Percentiles rank a stretch among this genome's conserved stretches.
Evolutionary conservation across 1,284 basidiomycete species (phyloP).

Genomic region (Clitocybe nebularis): DNA sequence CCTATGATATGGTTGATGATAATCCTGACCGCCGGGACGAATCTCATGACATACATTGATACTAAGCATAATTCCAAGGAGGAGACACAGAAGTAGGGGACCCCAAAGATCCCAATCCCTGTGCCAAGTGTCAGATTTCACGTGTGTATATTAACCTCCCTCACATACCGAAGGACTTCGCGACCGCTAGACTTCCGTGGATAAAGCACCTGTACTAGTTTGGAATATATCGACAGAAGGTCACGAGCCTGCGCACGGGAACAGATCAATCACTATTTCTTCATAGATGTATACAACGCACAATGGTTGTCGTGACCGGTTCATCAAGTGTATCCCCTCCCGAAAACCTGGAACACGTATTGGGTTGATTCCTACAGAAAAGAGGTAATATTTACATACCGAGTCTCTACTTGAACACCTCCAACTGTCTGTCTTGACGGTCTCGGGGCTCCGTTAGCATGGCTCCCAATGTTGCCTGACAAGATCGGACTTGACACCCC

Average conservation of each 20-base stretch:
- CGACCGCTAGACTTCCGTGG: slow-evolving; percentile 74
- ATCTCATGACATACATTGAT: slow-evolving; percentile 61
- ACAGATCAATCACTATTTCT: slow-evolving; percentile 9
- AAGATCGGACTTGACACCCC: slow-evolving; percentile 34
- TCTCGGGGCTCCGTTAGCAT: slow-evolving; percentile 34
- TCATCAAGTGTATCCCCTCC: slow-evolving; percentile 89
- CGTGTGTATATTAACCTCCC: too few species aligned
- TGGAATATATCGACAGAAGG: slow-evolving; percentile 84
- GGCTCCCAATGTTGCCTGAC: slow-evolving; percentile 72
- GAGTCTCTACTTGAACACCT: slow-evolving; percentile 84
- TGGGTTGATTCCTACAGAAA: not conserved
- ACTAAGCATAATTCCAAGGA: slow-evolving; percentile 84
- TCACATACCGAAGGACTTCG: slow-evolving; percentile 69
- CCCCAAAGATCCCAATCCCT: slow-evolving; percentile 98
- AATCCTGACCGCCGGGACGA: not conserved
- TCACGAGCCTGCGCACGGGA: slow-evolving; percentile 66
- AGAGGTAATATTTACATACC: slow-evolving; percentile 44
- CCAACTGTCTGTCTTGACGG: slow-evolving; percentile 64
- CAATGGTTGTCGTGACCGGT: slow-evolving; percentile 85
- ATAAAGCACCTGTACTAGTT: slow-evolving; percentile 90
- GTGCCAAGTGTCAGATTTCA: too few species aligned
- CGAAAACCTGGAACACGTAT: slow-evolving; percentile 50
- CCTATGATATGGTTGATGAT: slow-evolving; percentile 43
- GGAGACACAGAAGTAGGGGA: slow-evolving; percentile 81
- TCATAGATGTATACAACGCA: slow-evolving; percentile 32